Evolutionary conservation across 2,329 filamentous ascomycete species (phyloP).

Genomic region (Boeremia exigua): DNA sequence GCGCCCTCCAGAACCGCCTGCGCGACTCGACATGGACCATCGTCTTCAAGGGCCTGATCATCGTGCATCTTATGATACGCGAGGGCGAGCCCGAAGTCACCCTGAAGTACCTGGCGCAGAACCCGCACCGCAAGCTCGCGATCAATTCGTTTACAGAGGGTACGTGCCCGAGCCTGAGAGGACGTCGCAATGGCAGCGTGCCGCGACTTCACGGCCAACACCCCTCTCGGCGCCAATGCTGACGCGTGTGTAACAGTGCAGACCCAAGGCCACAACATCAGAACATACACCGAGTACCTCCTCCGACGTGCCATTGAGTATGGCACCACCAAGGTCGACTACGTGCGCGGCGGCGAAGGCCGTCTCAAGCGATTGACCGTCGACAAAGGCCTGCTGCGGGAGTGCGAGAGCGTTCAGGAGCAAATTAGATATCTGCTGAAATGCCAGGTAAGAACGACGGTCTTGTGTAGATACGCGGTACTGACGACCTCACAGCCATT

Average conservation of each 20-base stretch:
- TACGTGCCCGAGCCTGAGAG: slow-evolving; percentile 53
- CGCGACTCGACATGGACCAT: slow-evolving; percentile 99
- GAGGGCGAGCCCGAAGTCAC: slow-evolving; percentile 92
- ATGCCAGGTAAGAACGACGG: slow-evolving; percentile 74
- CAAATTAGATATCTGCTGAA: slow-evolving; percentile 85
- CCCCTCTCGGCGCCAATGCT: slow-evolving; percentile 34
- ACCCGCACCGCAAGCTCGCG: slow-evolving; percentile 77
- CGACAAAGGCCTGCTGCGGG: slow-evolving; percentile 88
- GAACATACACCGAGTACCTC: slow-evolving; percentile 88
- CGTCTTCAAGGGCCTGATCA: slow-evolving; percentile 96
- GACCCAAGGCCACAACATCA: slow-evolving; percentile 92
- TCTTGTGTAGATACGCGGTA: neutral
- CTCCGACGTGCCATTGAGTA: slow-evolving; percentile 81
- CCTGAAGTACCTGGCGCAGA: slow-evolving; percentile 80
- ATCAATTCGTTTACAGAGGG: slow-evolving; percentile 93
- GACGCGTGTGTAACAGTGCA: slow-evolving; percentile 72
- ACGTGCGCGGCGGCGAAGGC: slow-evolving; percentile 81
- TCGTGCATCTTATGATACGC: slow-evolving; percentile 95
- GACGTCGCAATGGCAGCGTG: neutral
- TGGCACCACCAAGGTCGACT: slow-evolving; percentile 84
- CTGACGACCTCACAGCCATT: slow-evolving; percentile 66
- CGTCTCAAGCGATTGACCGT: slow-evolving; percentile 85
- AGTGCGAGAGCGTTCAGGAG: slow-evolving; percentile 88
- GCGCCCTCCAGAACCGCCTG: slow-evolving; percentile 84
- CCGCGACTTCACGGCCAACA: neutral